phyloP scores from a whole-genome alignment of 2,329 filamentous ascomycete species.

The Periconia sp. region DNA sequence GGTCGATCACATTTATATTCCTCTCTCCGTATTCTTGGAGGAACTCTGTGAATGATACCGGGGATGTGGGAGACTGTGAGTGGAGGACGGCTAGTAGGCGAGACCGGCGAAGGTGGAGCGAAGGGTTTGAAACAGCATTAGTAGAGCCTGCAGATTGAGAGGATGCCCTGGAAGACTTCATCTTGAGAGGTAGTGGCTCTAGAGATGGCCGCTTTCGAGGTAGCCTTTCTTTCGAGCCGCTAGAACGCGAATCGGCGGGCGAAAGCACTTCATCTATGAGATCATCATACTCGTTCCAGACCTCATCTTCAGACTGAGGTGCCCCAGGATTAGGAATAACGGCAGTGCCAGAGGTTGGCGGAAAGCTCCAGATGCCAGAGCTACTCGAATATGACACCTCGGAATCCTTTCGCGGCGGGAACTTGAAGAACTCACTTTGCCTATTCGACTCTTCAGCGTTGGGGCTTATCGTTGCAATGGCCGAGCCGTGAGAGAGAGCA shows the following conservation, averaged over 20 bases:
- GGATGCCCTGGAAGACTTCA: constrained; percentile 25
- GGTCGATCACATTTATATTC: constrained; percentile 44
- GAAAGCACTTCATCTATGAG: constrained; percentile 74
- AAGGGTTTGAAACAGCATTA: constrained; percentile 34
- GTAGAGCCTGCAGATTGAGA: constrained; percentile 40
- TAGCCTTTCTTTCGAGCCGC: constrained; percentile 13
- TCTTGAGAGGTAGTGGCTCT: constrained; percentile 35
- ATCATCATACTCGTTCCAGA: constrained; percentile 95
- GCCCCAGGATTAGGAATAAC: constrained; percentile 67
- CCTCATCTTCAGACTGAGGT: constrained; percentile 78
- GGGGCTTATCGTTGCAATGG: constrained; percentile 43
- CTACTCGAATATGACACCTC: constrained; percentile 69
- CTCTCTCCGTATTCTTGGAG: constrained; percentile 58
- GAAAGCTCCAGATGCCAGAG: constrained; percentile 66
- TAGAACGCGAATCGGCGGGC: constrained; percentile 34
- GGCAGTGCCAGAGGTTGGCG: constrained; percentile 64
- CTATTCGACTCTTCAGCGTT: constrained; percentile 32
- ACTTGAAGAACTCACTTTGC: constrained; percentile 72
- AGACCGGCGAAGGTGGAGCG: constrained; percentile 55
- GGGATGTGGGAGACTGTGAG: constrained; percentile 56
- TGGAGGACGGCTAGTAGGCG: constrained; percentile 58
- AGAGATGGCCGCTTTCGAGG: constrained; percentile 30
- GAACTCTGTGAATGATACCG: constrained; percentile 61
- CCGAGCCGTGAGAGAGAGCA: constrained; percentile 44
- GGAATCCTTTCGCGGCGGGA: constrained; percentile 76